Evolutionary conservation across 2,329 filamentous ascomycete species (phyloP), one percentile per base, ranked within the genome.

Genomic region (Diplodia intermedia): DNA sequence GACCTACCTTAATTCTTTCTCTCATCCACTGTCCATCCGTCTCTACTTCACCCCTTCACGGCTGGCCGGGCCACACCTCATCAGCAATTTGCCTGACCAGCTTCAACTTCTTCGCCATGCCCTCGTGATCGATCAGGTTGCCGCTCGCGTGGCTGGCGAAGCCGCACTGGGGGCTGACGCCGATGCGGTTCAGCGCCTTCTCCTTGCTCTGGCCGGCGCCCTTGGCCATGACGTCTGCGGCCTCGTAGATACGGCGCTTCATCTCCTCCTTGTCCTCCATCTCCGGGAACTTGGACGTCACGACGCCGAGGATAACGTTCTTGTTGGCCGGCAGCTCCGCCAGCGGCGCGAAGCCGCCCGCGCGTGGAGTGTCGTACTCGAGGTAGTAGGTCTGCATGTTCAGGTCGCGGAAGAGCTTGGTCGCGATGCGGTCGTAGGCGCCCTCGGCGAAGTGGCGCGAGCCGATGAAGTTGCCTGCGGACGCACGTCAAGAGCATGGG

Each of bases 1-100:
- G 40, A 43, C 56, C 23, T 29, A 20, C 36, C 14, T 47, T 47
- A 38, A 20, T 7, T 31, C 56, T 8, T 23, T 15, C 38, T 47
- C 4, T n/a, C 23, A 62, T 29, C 57, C 26, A 7, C 18, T 7
- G 3, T 29, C 50, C 43, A n/a, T 1, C 8, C 31, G 11, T 14
- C 12, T 14, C n/a, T n/a, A 23, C 43, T 20, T 47, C 62, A 26
- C 11, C 33, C 8, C 33, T 31, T 43, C 31, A 86, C 71, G 80
- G 76, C 80, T 86, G 79, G 40, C 82, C 81, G 4, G 83, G 82
- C 90, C 90, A 93, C 69, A 93, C 85, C 76, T 90, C 88, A 73
- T 92, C 86, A 1, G 90, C 90, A 73, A 93, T 87, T 73, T 88
- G 81, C 68, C 90, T 85, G n/a, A 92, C 89, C 67, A 93, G 78